Conservation (phyloP, 2,329 filamentous ascomycete genomes). For the Ophiostoma himal-ulmi region DNA sequence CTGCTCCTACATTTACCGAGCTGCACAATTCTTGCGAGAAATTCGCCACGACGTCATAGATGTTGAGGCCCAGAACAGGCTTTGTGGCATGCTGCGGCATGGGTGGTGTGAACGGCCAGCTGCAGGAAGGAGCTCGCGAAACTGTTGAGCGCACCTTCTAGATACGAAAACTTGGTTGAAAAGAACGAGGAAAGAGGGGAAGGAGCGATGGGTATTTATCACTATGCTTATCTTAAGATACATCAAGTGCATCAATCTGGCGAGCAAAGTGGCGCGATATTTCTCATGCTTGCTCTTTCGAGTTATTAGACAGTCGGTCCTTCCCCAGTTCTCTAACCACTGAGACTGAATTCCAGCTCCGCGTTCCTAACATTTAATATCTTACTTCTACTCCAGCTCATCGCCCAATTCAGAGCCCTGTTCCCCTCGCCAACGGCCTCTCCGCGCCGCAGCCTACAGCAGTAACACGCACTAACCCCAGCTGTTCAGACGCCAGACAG, state of each 20-base stretch:
- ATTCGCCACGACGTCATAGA: conserved; percentile 27
- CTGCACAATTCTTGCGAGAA: conserved; percentile 10
- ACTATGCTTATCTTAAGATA: not conserved
- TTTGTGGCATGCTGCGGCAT: not conserved
- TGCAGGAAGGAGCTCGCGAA: conserved; percentile 10
- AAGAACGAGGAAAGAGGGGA: conserved; percentile 8
- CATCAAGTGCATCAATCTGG: not conserved
- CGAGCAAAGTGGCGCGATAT: not conserved
- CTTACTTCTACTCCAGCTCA: not conserved
- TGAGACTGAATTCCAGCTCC: conserved; percentile 19
- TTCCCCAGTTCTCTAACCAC: not conserved
- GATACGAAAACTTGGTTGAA: not conserved
- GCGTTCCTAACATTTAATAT: not conserved
- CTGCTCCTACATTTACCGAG: not conserved
- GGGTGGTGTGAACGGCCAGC: not conserved
- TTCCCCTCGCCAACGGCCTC: conserved; percentile 21
- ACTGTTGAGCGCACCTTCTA: conserved; percentile 15
- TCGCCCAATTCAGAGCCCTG: conserved; percentile 17
- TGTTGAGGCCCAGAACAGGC: not conserved
- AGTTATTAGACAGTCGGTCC: not conserved
- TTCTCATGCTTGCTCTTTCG: not conserved
- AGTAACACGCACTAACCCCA: not conserved
- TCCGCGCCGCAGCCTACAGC: conserved; percentile 2
- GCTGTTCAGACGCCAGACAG: not conserved
- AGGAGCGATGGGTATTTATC: not conserved